A percentile compares a stretch with the other conserved stretches of the same genome.
phyloP scores from a whole-genome alignment of 305 asterid species.

The Fraxinus dipetala region DNA sequence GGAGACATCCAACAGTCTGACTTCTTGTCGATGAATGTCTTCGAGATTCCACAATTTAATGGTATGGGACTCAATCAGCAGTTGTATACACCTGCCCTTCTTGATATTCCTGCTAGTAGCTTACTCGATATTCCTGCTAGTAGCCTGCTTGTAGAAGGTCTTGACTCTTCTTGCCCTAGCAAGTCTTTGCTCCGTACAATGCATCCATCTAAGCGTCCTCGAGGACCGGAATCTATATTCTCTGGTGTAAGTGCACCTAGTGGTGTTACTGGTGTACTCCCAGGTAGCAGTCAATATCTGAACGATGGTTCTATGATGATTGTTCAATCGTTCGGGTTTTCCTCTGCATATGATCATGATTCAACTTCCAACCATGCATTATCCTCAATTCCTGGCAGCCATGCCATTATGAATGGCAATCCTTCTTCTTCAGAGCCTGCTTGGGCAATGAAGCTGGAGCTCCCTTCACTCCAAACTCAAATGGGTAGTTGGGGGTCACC shows the following conservation, averaged over 20 bases:
- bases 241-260: slow-evolving; percentile 22
- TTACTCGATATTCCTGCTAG: slow-evolving; percentile 34
- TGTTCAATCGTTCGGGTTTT: slow-evolving; percentile 31
- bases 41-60: slow-evolving; percentile 42
- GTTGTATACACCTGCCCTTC: slow-evolving; percentile 26
- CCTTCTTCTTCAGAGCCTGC: slow-evolving; percentile 32
- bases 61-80: slow-evolving; percentile 26
- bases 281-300: slow-evolving; percentile 34
- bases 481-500: slow-evolving; percentile 43
- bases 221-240: slow-evolving; percentile 33
- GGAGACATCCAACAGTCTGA: slow-evolving; percentile 31
- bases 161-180: slow-evolving; percentile 28
- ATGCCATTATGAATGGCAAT: slow-evolving; percentile 31
- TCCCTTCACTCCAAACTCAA: slow-evolving; percentile 44
- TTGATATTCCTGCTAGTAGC: slow-evolving; percentile 34
- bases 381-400: slow-evolving; percentile 38
- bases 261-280: slow-evolving; percentile 21
- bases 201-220: slow-evolving; percentile 46
- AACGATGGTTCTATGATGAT: slow-evolving; percentile 29
- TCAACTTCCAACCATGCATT: slow-evolving; percentile 28
- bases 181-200: slow-evolving; percentile 24
- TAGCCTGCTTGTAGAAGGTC: slow-evolving; percentile 33
- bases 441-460: slow-evolving; percentile 34
- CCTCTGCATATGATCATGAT: slow-evolving; percentile 33
- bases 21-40: slow-evolving; percentile 28